Base-by-base conservation (phyloP, 176 grass and related monocot genomes). In the Saccharum spontaneum region DNA sequence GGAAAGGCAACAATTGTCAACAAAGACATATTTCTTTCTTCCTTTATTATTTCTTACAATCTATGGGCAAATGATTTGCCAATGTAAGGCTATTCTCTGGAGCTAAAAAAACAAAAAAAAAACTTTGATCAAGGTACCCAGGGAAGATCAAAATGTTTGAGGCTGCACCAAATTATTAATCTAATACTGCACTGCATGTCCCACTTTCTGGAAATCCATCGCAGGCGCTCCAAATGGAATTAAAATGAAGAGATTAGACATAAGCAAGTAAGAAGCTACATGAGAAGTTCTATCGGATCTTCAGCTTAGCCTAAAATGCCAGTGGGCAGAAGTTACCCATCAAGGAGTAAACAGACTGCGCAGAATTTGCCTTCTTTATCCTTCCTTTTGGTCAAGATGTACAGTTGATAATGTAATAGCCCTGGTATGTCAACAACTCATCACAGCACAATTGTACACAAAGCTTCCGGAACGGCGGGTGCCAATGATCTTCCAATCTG, bases 391-490 rank as follows among this genome's bases (percentile, higher is more conserved):
- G 64, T 71, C 64, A 82, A 90, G 82, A 90, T 86, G 78, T 90
- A 86, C 78, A 72, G 71, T 82, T 44, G 17, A 67, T 90, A 24
- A 59, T 78, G 43, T 71, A 85, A 84, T 61, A 82, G 65, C 78
- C n/a, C 24, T 50, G 70, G 37, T 75, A 90, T 75, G 76, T 92
- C 86, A 92, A 82, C 90, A 92, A 80, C 73, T 75, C 90, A 92
- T 92, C 86, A 88, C 86, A 30, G 86, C 79, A 86, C 86, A 91
- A 68, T 91, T 91, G 69, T 91, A 88, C n/a, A 91, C 86, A 73
- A 91, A 91, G 73, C 73, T 91, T 76, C 72, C 65, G 0, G 59
- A 83, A 79, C 44, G 30, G 12, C 86, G 73, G 38, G 67, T 88
- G 37, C 78, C 90, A 88, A 92, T 69, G 39, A 88, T 74, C 39